Base-by-base conservation (phyloP, 1,284 basidiomycete genomes). In the Cryptococcus depauperatus region DNA sequence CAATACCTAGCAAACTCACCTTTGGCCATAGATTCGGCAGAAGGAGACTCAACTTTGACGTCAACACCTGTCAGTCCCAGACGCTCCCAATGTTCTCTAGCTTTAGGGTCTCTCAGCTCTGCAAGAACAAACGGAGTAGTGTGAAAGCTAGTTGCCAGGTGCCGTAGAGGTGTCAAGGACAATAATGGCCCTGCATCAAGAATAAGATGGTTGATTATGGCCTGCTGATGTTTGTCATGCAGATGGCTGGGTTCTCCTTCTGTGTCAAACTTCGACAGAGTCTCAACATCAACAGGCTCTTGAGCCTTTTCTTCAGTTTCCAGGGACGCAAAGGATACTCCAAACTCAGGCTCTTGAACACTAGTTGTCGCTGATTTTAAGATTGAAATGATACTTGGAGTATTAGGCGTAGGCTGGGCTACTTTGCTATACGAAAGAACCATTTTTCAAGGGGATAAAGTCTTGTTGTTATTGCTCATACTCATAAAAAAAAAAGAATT, bases 131-230 rank as follows among this genome's bases (percentile, higher is more conserved):
- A 84, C 1, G 88, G 89, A 3, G 88, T 85, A 6, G 89, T 92
- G 51, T 86, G 73, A 68, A 85, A 95, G 26, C 78, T 79, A 55
- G 82, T 76, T 13, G 92, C 86, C 25, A 95, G 74, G 10, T 86
- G 86, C 14, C 86, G 78, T 18, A 95, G 76, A 2, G 90, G 87
- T 0, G 85, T 83, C 2, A 92, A 75, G 3, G 86, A 85, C 5
- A 96, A 79, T 1, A 96, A 75, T 1, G 92, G 90, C 2, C 88
- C 90, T 0, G 90, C 84, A 77, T 96, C 92, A 43, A 96, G 82
- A 6, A 96, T 82, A 9, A 96, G 78, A 54, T 79, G 80, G 68
- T 80, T n/a, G n/a, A n/a, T n/a, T n/a, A n/a, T n/a, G n/a, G n/a
- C n/a, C n/a, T n/a, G n/a, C n/a, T n/a, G n/a, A n/a, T n/a, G n/a